Base-by-base conservation (phyloP, 208 protist genomes). In the Vickermania spadyakhi region DNA sequence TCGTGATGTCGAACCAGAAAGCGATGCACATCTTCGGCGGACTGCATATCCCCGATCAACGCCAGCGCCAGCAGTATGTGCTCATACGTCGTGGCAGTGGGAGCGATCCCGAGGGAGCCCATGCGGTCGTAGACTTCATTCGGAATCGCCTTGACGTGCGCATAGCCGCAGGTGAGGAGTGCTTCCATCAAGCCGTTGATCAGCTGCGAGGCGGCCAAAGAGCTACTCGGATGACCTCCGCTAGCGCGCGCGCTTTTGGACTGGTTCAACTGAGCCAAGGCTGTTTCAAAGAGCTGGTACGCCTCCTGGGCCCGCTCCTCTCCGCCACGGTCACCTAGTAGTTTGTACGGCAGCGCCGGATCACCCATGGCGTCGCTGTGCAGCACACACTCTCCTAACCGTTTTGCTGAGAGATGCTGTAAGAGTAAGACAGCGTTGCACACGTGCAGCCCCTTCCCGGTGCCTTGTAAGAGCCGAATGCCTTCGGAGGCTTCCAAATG, bases 61-160 rank as follows among this genome's bases (percentile, higher is more conserved):
- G 77, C 64, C 14, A 95, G 70, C 3, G 83, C 70, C 13, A 84
- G 72, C 58, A 89, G 62, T 11, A 92, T 81, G 21, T 69, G 56
- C 55, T 91, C 81, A 67, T 95, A 95, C 7, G 89, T 95, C 30
- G 69, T 75, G 30, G 76, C 73, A 23, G 85, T 95, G 22, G 89
- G 89, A 3, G 69, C 56, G 29, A 95, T 77, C 51, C 79, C 75
- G 27, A 62, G 73, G 0, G 60, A 55, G 3, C 89, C 89, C 76
- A 95, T 90, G 30, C 72, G 70, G 63, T 95, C 89, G 67, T 95
- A 95, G 21, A 92, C 67, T 0, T 72, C 62, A 42, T 81, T 65
- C 0, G 80, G 66, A 11, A 95, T 70, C 14, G 84, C 81, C 30
- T 71, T 65, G 18, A 90, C 84, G 59, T 89, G 77, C 45, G 60